phyloP scores from a whole-genome alignment of 495 filamentous ascomycete genomes.

The Tuber brumale region DNA sequence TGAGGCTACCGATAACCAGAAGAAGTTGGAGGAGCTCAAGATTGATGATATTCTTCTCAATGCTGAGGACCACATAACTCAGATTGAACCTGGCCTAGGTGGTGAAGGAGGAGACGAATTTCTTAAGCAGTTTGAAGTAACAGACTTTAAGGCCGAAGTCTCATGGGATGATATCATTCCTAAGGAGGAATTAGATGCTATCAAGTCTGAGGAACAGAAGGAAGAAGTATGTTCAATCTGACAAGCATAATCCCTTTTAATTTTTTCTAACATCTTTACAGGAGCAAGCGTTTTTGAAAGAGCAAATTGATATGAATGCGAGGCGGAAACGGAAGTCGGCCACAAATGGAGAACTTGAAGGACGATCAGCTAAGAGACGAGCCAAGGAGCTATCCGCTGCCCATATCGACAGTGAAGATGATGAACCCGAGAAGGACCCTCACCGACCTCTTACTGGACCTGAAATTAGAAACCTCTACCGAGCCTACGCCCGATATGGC shows the following conservation, averaged over 20 bases:
- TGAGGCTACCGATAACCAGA: slow-evolving; percentile 88
- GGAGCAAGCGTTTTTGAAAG: slow-evolving; percentile 73
- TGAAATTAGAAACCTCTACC: slow-evolving; percentile 82
- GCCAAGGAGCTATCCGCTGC: slow-evolving; percentile 62
- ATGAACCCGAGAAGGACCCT: slow-evolving; percentile 56
- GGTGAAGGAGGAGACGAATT: slow-evolving; percentile 92
- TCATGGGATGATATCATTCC: slow-evolving; percentile 98
- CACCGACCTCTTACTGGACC: slow-evolving; percentile 79
- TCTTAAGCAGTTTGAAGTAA: slow-evolving; percentile 63
- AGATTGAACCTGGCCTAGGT: slow-evolving; percentile 77
- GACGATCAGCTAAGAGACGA: slow-evolving; percentile 86
- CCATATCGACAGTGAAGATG: slow-evolving; percentile 54
- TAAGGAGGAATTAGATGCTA: slow-evolving; percentile 75
- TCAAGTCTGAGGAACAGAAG: slow-evolving; percentile 81
- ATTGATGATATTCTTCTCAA: slow-evolving; percentile 94
- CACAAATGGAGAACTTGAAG: slow-evolving; percentile 62
- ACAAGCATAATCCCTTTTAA: neutral
- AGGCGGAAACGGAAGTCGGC: slow-evolving; percentile 75
- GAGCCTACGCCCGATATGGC: slow-evolving; percentile 80
- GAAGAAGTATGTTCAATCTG: slow-evolving; percentile 39
- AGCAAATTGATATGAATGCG: slow-evolving; percentile 74
- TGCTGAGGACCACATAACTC: slow-evolving; percentile 90
- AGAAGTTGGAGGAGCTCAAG: slow-evolving; percentile 94
- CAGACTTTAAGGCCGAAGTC: slow-evolving; percentile 67
- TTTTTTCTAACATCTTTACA: slow-evolving; percentile 20